Evolutionary conservation across 2,329 filamentous ascomycete genomes (phyloP).

Genomic region (Orbilia quercus): DNA sequence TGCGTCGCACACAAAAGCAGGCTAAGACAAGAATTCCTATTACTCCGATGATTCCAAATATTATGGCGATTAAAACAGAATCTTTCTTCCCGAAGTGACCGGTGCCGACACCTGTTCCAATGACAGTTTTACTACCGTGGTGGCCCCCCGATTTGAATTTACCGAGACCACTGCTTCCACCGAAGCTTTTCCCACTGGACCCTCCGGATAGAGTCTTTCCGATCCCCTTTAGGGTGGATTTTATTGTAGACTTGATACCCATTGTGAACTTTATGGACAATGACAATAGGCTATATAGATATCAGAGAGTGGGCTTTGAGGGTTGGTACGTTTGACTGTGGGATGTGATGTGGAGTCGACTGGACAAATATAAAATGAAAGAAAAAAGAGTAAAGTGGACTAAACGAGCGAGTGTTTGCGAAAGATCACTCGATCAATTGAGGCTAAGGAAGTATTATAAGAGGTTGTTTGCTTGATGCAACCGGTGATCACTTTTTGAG

Average conservation of each 20-base stretch:
- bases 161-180: no score
- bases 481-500: neutral
- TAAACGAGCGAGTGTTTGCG: constrained; percentile 13
- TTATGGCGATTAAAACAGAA: neutral
- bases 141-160: neutral
- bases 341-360: no score
- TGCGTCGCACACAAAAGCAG: neutral
- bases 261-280: neutral
- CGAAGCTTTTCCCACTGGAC: constrained; percentile 7
- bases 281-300: no score
- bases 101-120: neutral
- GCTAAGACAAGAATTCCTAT: neutral
- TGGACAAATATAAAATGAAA: no score
- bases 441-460: neutral
- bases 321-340: no score
- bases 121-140: constrained; percentile 11
- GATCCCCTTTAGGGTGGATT: constrained; percentile 5
- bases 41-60: constrained; percentile 20
- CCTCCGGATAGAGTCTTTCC: neutral
- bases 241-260: constrained; percentile 22
- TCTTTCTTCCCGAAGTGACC: constrained; percentile 3
- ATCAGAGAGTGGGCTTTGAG: no score
- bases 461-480: no score
- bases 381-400: neutral
- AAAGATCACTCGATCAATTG: constrained; percentile 1